Conservation (phyloP, 1,284 basidiomycete species). For the Malassezia psittaci region DNA sequence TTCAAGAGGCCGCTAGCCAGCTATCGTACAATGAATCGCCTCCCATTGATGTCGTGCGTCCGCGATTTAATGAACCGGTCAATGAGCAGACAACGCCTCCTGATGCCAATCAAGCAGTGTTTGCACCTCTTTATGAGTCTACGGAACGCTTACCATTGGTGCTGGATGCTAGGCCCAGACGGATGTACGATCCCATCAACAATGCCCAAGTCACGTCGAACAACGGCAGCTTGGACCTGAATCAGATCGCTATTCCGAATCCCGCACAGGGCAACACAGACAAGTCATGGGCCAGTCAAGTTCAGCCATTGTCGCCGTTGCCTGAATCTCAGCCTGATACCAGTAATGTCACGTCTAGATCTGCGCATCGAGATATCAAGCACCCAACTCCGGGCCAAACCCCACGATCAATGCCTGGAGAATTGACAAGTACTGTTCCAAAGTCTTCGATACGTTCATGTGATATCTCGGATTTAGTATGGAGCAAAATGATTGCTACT, state of each 20-base stretch:
- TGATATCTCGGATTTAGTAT: background rate
- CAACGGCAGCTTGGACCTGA: too few species aligned
- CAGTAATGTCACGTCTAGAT: too few species aligned
- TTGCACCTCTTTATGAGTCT: background rate
- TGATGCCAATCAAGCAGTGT: background rate
- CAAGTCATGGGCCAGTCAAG: too few species aligned
- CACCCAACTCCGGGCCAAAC: background rate
- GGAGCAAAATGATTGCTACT: background rate
- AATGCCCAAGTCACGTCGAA: too few species aligned
- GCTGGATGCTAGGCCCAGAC: too few species aligned
- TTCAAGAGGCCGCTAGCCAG: conserved; percentile 1
- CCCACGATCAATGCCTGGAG: conserved; percentile 1
- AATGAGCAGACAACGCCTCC: background rate
- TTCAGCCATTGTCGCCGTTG: too few species aligned
- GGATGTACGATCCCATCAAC: too few species aligned
- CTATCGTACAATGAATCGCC: conserved; percentile 4
- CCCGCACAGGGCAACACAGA: too few species aligned
- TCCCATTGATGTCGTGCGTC: conserved; percentile 2
- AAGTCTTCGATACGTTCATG: background rate
- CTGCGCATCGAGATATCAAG: too few species aligned
- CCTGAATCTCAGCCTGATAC: too few species aligned
- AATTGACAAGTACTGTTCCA: background rate
- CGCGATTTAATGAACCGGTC: background rate
- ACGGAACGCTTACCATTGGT: too few species aligned
- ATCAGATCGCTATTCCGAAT: too few species aligned